Evolutionary conservation across 495 filamentous ascomycete species (phyloP).

Genomic region (Cairneyella variabilis): DNA sequence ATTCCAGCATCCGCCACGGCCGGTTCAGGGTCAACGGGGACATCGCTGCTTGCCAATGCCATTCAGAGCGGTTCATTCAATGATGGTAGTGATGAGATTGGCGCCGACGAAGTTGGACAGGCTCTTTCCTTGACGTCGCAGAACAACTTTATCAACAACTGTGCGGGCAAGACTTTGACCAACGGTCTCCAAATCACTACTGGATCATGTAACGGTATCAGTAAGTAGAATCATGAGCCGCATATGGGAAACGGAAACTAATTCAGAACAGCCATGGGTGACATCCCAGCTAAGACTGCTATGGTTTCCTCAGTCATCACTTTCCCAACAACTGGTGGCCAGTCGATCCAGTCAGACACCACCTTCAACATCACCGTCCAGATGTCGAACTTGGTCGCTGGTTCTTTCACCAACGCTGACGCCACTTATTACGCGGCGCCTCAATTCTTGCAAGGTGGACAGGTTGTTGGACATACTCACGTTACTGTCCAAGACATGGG

Average conservation of each 20-base stretch:
- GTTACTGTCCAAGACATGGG: slow-evolving; percentile 64
- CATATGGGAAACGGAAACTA: background rate
- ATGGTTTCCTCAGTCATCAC: slow-evolving; percentile 68
- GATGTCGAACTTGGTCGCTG: slow-evolving; percentile 55
- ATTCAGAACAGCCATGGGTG: slow-evolving; percentile 50
- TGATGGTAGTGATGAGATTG: slow-evolving; percentile 21
- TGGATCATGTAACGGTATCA: slow-evolving; percentile 72
- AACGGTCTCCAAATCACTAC: slow-evolving; percentile 60
- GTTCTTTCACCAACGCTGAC: slow-evolving; percentile 62
- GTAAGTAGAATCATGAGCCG: slow-evolving; percentile 48
- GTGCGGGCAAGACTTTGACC: slow-evolving; percentile 61
- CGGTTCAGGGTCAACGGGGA: slow-evolving; percentile 1
- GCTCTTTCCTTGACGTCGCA: slow-evolving; percentile 20
- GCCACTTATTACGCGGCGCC: slow-evolving; percentile 67
- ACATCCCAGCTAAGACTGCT: slow-evolving; percentile 56
- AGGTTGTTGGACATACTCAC: slow-evolving; percentile 50
- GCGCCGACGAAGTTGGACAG: slow-evolving; percentile 18
- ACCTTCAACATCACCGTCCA: slow-evolving; percentile 59
- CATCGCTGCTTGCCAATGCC: slow-evolving; percentile 15
- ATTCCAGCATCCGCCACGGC: background rate
- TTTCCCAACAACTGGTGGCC: slow-evolving; percentile 44
- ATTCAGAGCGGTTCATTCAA: slow-evolving; percentile 24
- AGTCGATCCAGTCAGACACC: slow-evolving; percentile 41
- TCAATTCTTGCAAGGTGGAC: slow-evolving; percentile 52
- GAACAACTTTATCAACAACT: slow-evolving; percentile 68